Evolutionary conservation across 306 rosid genomes (phyloP), one percentile per base, ranked within the genome.

Genomic region (Albizia julibrissin): DNA sequence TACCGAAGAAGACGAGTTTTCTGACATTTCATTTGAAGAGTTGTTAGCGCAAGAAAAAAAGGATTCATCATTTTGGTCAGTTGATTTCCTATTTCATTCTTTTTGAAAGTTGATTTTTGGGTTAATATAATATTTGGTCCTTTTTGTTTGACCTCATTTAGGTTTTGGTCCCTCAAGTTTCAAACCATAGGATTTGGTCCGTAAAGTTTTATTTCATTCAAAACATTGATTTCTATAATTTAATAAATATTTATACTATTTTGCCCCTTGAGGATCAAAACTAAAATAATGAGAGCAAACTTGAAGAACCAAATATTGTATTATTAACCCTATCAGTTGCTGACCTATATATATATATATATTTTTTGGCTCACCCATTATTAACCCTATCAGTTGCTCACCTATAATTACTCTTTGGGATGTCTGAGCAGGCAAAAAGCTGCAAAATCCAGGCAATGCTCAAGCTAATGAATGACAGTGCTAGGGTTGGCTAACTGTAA

Each of bases 11-110:
- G 72, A 85, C 2, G 94, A 90, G 43, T 89, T 75, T 77, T 19
- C 76, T 43, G 97, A 86, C 61, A 93, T 89, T 70, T 88, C 97
- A 13, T 93, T 94, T 80, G 98, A 94, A 84, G 98, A 94, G 74
- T 82, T 94, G 72, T 86, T 93, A 74, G 98, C 94, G 12, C 92
- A 89, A 82, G 99, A 93, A 75, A 95, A 95, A 87, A 93, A 95
- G 88, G 99, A 95, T 79, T 87, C 94, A 11, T 95, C 98, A 14
- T 95, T 91, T 88, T 95, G 99, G 99, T 95, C 27, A 69, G 97
- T 87, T 72, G 65, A 3, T 22, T 58, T 58, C 15, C 65, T 64
- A 21, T 71, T 33, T 76, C 75, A 8, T 31, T 85, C 18, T 31
- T 69, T 72, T 33, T 12, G 56, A 14, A 59, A 5, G 15, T 46